Evolutionary conservation across 495 filamentous ascomycete genomes (phyloP).

Genomic region (Sphaerosporella brunnea): DNA sequence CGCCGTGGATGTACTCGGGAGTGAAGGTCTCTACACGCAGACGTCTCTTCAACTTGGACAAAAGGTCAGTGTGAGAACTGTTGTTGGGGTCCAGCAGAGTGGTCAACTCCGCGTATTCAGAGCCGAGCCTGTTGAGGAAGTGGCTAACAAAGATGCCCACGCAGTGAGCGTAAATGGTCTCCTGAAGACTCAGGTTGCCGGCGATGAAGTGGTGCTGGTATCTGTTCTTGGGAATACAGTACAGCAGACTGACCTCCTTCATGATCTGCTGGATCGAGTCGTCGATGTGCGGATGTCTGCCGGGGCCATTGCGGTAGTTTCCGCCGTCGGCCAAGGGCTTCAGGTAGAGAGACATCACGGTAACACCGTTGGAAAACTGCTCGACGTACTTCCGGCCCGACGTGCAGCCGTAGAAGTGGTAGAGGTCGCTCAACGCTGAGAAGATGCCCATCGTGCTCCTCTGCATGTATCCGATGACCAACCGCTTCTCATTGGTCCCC

Average conservation of each 20-base stretch:
- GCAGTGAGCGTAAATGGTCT: conserved; percentile 92
- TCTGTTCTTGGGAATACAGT: conserved; percentile 95
- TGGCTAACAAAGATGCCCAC: conserved; percentile 95
- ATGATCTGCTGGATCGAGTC: conserved; percentile 96
- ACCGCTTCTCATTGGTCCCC: conserved; percentile 67
- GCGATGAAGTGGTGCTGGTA: conserved; percentile 75
- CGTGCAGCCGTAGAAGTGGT: conserved; percentile 96
- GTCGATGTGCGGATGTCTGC: conserved; percentile 52
- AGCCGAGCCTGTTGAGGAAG: conserved; percentile 85
- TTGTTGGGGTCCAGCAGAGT: conserved; percentile 67
- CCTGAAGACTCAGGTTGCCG: conserved; percentile 82
- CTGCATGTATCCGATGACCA: conserved; percentile 86
- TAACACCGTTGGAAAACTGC: conserved; percentile 97
- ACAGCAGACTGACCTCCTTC: conserved; percentile 90
- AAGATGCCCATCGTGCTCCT: conserved; percentile 86
- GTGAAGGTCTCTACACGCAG: conserved; percentile 94
- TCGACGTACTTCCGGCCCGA: conserved; percentile 95
- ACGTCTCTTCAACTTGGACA: conserved; percentile 89
- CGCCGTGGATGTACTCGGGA: conserved; percentile 90
- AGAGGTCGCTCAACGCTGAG: conserved; percentile 85
- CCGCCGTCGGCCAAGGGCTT: conserved; percentile 51
- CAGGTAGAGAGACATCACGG: conserved; percentile 87
- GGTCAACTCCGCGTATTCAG: conserved; percentile 73
- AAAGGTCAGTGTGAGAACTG: conserved; percentile 69
- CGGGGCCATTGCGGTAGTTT: no score